Evolutionary conservation across 768 basidiomycete species (phyloP).

Genomic region (Suillus variegatus): DNA sequence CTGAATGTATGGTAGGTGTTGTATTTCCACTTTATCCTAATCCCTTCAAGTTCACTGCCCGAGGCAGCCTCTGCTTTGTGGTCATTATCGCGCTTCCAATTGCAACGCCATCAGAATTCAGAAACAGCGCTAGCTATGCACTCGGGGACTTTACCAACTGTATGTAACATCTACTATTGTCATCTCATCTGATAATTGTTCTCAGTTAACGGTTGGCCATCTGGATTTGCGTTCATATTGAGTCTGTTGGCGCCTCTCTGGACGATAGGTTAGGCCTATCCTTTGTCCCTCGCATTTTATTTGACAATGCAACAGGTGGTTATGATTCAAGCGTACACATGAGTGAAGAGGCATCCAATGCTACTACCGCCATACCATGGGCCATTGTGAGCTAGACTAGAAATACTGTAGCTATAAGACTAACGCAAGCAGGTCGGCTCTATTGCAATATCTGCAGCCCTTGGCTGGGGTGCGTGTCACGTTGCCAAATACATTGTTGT

Average conservation of each 20-base stretch:
- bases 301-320: constrained; percentile 23
- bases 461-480: constrained; percentile 55
- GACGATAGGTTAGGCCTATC: constrained; percentile 32
- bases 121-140: constrained; percentile 40
- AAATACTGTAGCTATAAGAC: neutral
- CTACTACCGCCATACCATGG: constrained; percentile 66
- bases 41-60: neutral
- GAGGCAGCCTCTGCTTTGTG: constrained; percentile 17
- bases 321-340: constrained; percentile 66
- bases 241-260: constrained; percentile 38
- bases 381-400: constrained; percentile 47
- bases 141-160: constrained; percentile 39
- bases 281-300: constrained; percentile 21
- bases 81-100: constrained; percentile 44
- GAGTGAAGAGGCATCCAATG: constrained; percentile 72
- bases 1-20: constrained; percentile 39
- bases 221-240: constrained; percentile 47
- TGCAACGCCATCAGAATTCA: constrained; percentile 37
- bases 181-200: constrained; percentile 11
- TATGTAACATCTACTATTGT: constrained; percentile 12
- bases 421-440: constrained; percentile 48
- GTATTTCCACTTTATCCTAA: no score
- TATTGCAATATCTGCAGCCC: constrained; percentile 52
- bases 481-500: neutral
- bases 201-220: constrained; percentile 41